A percentile compares a stretch with the other conserved stretches of the same genome.
Evolutionary conservation across 169 alveolate species (phyloP).

Genomic region (Eimeria necatrix): DNA sequence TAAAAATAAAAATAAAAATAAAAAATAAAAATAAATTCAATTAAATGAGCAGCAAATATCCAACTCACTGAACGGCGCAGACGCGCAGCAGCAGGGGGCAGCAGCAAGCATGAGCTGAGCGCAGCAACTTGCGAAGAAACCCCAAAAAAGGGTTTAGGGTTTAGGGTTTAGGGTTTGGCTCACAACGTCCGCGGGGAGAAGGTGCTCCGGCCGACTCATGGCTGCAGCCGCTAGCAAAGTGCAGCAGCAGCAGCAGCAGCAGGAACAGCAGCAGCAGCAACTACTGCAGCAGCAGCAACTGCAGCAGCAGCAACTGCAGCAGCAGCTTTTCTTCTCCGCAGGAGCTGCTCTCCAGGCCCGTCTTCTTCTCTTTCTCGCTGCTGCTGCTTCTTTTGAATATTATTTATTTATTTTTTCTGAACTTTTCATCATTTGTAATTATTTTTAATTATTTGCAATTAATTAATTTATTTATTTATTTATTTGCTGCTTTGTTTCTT

Average conservation of each 20-base stretch:
- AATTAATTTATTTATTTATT: too few relatives aligned
- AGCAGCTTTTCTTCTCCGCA: background rate
- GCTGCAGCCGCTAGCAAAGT: background rate
- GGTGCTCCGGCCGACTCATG: constrained; percentile 16
- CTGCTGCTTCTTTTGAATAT: too few relatives aligned
- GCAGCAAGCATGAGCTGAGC: background rate
- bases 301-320: background rate
- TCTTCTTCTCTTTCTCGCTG: too few relatives aligned
- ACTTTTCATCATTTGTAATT: too few relatives aligned
- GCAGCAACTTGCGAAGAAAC: background rate
- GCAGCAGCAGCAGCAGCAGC: background rate
- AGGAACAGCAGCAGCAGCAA: background rate
- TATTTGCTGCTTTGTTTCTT: background rate
- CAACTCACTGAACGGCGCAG: background rate
- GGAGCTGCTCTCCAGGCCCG: too few relatives aligned
- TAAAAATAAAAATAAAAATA: background rate
- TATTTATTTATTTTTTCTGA: too few relatives aligned
- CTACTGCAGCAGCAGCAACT: background rate
- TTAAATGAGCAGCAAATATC: background rate
- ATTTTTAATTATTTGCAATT: too few relatives aligned
- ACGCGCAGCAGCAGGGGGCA: background rate
- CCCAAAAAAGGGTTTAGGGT: background rate
- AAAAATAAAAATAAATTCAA: background rate
- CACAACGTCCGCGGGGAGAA: constrained; percentile 17
- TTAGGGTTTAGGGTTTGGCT: background rate